These are phyloP conservation scores for Colletotrichum tropicale DNA, from an alignment of 2,329 filamentous ascomycete species.

Conservation along the genomic window DNA sequence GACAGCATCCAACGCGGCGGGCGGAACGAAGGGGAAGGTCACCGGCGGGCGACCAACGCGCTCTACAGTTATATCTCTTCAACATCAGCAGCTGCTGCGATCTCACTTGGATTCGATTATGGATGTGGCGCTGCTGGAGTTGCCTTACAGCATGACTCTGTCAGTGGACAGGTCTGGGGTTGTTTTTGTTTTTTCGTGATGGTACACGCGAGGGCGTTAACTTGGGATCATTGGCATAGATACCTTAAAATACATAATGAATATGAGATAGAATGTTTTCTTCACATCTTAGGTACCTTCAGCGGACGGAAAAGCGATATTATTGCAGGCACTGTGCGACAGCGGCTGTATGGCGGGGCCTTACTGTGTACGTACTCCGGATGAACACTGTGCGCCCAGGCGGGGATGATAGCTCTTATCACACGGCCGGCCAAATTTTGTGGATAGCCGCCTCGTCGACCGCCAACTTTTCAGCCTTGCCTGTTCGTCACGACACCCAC, in stretches of 20 bases:
- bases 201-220: neutral
- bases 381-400: neutral
- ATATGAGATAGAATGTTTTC: neutral
- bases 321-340: neutral
- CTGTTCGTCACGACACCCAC: neutral
- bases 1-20: slow-evolving; percentile 31
- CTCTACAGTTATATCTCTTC: slow-evolving; percentile 83
- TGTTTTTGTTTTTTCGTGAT: slow-evolving; percentile 74
- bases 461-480: slow-evolving; percentile 22
- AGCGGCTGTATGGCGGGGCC: too few relatives aligned
- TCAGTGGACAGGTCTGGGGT: slow-evolving; percentile 89
- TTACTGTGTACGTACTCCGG: neutral
- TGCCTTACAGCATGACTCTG: slow-evolving; percentile 90
- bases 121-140: slow-evolving; percentile 87
- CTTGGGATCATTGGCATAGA: neutral
- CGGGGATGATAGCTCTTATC: slow-evolving; percentile 18
- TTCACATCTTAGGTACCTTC: neutral
- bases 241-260: slow-evolving; percentile 5
- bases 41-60: slow-evolving; percentile 59
- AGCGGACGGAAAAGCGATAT: neutral
- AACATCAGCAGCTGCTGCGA: slow-evolving; percentile 85
- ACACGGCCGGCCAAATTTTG: slow-evolving; percentile 8
- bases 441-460: slow-evolving; percentile 11
- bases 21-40: slow-evolving; percentile 31
- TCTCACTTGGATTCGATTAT: slow-evolving; percentile 87